Conservation (phyloP, 2,329 filamentous ascomycete genomes). For the Arthrobotrys musiformis region DNA sequence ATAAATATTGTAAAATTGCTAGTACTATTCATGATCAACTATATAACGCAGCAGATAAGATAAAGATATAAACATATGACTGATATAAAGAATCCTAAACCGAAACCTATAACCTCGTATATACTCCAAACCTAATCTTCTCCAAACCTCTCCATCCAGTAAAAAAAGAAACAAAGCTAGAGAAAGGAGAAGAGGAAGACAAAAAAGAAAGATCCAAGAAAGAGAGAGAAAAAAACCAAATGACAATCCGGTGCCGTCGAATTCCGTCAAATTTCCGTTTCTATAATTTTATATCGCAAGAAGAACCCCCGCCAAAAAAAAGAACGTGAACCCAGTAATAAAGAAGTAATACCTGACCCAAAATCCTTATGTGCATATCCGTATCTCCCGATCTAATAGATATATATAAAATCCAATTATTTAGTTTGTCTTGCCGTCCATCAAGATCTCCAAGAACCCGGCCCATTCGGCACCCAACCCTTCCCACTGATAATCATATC, state of each 20-base stretch:
- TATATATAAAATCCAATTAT: neutral
- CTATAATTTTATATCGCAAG: neutral
- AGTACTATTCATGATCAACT: neutral
- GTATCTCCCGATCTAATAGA: neutral
- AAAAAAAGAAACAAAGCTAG: neutral
- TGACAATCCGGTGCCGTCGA: neutral
- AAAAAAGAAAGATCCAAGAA: neutral
- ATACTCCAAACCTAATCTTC: neutral
- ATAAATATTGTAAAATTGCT: neutral
- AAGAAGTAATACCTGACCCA: neutral
- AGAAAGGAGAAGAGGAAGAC: neutral
- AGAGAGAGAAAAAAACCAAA: neutral
- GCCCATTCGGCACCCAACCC: conserved; percentile 52
- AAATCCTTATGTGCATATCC: neutral
- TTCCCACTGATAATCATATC: conserved; percentile 54
- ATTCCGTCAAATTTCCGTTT: neutral
- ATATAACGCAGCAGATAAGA: neutral
- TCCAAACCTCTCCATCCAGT: neutral
- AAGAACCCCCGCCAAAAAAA: neutral
- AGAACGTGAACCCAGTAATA: neutral
- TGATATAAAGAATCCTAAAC: neutral
- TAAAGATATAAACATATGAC: neutral
- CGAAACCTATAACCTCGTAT: conserved; percentile 9
- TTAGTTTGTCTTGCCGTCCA: conserved; percentile 54
- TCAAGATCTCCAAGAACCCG: conserved; percentile 51